Percentiles rank a stretch among this genome's conserved stretches.
These are phyloP conservation scores for Rosa persica DNA, from an alignment of 306 rosid genomes.

Conservation along the genomic window DNA sequence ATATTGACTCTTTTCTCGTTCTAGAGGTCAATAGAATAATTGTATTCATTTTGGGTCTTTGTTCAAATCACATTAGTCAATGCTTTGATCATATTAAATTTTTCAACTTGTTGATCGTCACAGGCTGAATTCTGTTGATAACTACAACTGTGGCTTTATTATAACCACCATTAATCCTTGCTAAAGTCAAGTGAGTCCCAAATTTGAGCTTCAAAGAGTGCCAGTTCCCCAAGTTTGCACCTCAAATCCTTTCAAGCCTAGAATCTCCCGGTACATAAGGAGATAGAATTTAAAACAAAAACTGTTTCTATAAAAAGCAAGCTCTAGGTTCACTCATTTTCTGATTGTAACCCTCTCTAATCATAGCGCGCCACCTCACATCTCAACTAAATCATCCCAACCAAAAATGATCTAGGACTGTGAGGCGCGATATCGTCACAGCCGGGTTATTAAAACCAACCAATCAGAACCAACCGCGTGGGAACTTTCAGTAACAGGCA, in stretches of 20 bases:
- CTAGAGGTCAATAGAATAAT: too few relatives aligned
- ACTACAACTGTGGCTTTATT: too few relatives aligned
- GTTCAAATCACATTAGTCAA: too few relatives aligned
- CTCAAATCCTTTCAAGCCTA: too few relatives aligned
- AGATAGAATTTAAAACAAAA: neutral
- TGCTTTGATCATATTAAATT: too few relatives aligned
- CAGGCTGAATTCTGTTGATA: too few relatives aligned
- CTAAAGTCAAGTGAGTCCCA: neutral
- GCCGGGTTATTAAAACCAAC: neutral
- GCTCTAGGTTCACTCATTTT: neutral
- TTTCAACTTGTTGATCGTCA: too few relatives aligned
- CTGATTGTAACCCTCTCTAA: neutral
- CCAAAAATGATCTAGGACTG: neutral
- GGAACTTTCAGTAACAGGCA: slow-evolving; percentile 18
- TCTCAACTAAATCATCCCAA: neutral
- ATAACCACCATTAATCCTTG: neutral
- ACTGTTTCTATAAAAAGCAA: neutral
- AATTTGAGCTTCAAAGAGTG: neutral
- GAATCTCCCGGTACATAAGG: neutral
- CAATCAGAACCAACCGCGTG: slow-evolving; percentile 24
- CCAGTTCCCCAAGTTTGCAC: neutral
- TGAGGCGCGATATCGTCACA: neutral
- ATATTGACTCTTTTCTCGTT: too few relatives aligned
- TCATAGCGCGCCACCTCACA: neutral
- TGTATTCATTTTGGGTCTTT: too few relatives aligned